Evolutionary conservation across 75 land plant genomes (phyloP).

Genomic region (Adiantum capillusveneris): DNA sequence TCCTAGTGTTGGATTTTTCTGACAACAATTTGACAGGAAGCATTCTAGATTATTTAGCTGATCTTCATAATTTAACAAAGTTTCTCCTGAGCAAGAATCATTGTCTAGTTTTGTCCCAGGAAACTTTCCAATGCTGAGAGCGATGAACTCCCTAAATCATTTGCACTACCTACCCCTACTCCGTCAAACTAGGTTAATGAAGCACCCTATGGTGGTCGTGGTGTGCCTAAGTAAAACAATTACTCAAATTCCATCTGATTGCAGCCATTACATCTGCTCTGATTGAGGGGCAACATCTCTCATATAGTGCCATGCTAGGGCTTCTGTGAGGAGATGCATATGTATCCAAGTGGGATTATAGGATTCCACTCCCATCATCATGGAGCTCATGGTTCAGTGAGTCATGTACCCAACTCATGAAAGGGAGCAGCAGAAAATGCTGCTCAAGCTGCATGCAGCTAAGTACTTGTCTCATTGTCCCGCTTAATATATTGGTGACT

Average conservation of each 20-base stretch:
- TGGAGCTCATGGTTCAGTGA: no score
- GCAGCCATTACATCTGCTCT: constrained; percentile 44
- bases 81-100: constrained; percentile 33
- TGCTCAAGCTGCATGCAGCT: no score
- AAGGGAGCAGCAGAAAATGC: no score
- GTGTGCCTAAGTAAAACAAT: neutral
- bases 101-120: constrained; percentile 43
- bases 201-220: neutral
- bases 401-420: no score
- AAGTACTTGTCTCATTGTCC: no score
- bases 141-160: constrained; percentile 5
- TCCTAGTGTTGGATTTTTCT: constrained; percentile 21
- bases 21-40: constrained; percentile 41
- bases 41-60: constrained; percentile 32
- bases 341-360: no score
- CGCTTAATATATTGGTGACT: no score
- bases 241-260: constrained; percentile 28
- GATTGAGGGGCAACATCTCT: no score
- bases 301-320: no score
- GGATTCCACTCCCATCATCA: no score
- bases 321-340: no score
- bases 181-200: neutral
- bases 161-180: constrained; percentile 9
- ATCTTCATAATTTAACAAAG: constrained; percentile 13
- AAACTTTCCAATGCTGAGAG: constrained; percentile 11